These are phyloP conservation scores for Thermoascus crustaceus DNA, from an alignment of 2,329 filamentous ascomycete genomes.

Conservation along the genomic window DNA sequence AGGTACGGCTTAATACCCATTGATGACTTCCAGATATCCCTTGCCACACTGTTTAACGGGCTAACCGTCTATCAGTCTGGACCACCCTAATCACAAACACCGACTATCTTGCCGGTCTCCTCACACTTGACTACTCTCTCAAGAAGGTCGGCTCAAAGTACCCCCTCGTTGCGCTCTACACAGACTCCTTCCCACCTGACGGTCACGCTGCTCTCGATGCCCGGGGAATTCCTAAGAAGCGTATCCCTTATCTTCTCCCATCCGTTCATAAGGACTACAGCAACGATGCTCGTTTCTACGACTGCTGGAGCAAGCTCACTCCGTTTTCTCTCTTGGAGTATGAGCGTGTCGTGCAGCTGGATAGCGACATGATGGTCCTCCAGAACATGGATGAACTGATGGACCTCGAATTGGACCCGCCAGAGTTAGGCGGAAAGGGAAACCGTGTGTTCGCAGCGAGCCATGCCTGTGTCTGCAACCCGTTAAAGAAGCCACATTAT, in stretches of 20 bases:
- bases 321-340: slow-evolving; percentile 72
- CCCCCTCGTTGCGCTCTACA: slow-evolving; percentile 76
- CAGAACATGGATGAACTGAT: slow-evolving; percentile 90
- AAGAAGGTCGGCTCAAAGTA: slow-evolving; percentile 58
- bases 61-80: no score
- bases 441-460: slow-evolving; percentile 69
- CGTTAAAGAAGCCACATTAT: slow-evolving; percentile 69
- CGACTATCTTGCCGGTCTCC: slow-evolving; percentile 69
- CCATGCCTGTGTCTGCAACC: slow-evolving; percentile 83
- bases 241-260: slow-evolving; percentile 65
- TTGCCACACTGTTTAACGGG: no score
- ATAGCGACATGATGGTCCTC: slow-evolving; percentile 78
- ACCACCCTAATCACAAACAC: slow-evolving; percentile 80
- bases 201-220: slow-evolving; percentile 62
- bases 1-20: no score
- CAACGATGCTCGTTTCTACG: slow-evolving; percentile 76
- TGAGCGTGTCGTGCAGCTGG: slow-evolving; percentile 70
- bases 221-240: slow-evolving; percentile 61
- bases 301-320: slow-evolving; percentile 82
- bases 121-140: slow-evolving; percentile 73
- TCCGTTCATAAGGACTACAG: slow-evolving; percentile 57
- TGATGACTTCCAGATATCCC: no score
- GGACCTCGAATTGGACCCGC: slow-evolving; percentile 63
- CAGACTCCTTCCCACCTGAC: slow-evolving; percentile 61
- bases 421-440: slow-evolving; percentile 44